Conservation (phyloP, 2,329 filamentous ascomycete species). For the Magnaporthiopsis incrustans region DNA sequence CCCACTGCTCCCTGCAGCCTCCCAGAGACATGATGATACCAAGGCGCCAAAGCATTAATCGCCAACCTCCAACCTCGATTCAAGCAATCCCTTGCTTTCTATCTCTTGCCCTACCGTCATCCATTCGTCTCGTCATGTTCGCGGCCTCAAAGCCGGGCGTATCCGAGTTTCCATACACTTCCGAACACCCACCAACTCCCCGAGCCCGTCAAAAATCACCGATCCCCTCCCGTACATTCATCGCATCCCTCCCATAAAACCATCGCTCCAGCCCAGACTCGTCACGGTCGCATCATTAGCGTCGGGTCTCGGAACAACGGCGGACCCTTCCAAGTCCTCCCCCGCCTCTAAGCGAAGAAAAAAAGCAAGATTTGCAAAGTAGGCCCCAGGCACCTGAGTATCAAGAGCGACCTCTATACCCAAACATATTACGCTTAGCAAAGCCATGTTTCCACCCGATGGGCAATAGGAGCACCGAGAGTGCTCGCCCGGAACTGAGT, state of each 20-base stretch:
- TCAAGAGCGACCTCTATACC: not conserved
- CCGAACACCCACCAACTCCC: not conserved
- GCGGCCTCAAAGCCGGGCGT: not conserved
- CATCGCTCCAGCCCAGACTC: not conserved
- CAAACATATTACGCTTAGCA: not conserved
- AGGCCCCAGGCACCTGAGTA: not conserved
- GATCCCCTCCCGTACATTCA: not conserved
- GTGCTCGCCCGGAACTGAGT: too few relatives aligned
- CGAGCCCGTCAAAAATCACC: not conserved
- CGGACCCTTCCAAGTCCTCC: not conserved
- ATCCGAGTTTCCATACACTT: not conserved
- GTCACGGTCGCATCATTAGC: not conserved
- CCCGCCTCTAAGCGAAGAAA: not conserved
- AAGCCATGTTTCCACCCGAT: not conserved
- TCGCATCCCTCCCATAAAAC: not conserved
- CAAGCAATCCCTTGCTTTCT: not conserved
- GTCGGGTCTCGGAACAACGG: not conserved
- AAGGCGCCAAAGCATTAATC: not conserved
- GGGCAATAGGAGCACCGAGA: not conserved
- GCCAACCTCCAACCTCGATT: not conserved
- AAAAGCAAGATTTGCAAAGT: not conserved
- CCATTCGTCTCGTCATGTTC: not conserved
- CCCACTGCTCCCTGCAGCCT: too few relatives aligned
- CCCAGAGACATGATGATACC: not conserved
- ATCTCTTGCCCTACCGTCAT: not conserved